phyloP scores from a whole-genome alignment of 495 filamentous ascomycete genomes.

The Melanomma pulvis-pyrius region DNA sequence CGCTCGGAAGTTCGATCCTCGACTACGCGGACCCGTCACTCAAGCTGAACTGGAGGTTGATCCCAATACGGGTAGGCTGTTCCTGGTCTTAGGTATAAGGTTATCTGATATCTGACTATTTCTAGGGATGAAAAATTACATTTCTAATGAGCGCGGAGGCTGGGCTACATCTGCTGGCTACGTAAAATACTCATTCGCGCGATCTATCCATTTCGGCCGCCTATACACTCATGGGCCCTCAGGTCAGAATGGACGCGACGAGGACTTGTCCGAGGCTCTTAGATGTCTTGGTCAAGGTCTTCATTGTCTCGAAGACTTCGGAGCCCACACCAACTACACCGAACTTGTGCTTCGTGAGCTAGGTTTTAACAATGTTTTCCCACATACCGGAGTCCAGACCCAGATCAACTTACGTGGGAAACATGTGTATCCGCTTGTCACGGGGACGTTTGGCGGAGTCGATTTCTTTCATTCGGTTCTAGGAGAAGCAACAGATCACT shows the following conservation, averaged over 20 bases:
- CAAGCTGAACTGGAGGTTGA: conserved; percentile 82
- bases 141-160: conserved; percentile 81
- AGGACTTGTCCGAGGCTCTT: conserved; percentile 87
- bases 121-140: conserved; percentile 95
- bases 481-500: conserved; percentile 92
- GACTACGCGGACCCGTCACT: conserved; percentile 75
- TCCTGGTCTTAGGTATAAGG: not conserved
- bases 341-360: conserved; percentile 87
- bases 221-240: conserved; percentile 75
- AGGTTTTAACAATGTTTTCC: conserved; percentile 78
- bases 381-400: conserved; percentile 76
- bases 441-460: conserved; percentile 90
- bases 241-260: conserved; percentile 68
- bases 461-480: conserved; percentile 98
- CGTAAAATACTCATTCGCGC: conserved; percentile 77
- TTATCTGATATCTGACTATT: not conserved
- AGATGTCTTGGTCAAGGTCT: conserved; percentile 86
- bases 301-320: conserved; percentile 94
- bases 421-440: conserved; percentile 82
- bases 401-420: conserved; percentile 74
- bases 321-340: conserved; percentile 91
- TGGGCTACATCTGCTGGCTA: conserved; percentile 93
- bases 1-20: conserved; percentile 80
- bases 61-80: conserved; percentile 55
- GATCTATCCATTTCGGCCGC: conserved; percentile 87